Conservation (phyloP, 75 land plant genomes). For the Cunninghamia lanceolata region DNA sequence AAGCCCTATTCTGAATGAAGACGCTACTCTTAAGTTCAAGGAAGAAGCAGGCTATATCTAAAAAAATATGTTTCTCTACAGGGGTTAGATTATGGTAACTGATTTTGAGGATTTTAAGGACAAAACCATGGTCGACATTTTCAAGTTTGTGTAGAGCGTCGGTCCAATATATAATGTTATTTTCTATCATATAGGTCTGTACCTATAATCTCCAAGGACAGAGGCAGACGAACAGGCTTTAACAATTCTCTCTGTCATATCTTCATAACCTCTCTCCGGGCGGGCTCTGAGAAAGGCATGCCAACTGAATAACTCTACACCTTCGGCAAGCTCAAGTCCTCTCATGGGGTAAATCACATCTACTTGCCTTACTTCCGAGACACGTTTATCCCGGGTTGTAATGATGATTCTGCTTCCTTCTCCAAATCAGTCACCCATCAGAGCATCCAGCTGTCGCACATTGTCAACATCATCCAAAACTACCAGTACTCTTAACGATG, state of each 20-base stretch:
- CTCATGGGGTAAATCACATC: neutral
- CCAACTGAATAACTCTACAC: neutral
- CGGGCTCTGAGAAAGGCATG: too few relatives aligned
- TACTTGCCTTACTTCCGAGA: neutral
- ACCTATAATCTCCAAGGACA: neutral
- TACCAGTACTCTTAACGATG: slow-evolving; percentile 7
- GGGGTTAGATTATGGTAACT: too few relatives aligned
- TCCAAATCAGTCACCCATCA: too few relatives aligned
- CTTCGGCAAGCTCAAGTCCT: neutral
- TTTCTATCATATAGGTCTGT: neutral
- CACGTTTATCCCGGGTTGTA: neutral
- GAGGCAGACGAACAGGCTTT: neutral
- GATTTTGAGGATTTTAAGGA: neutral
- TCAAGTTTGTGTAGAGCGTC: neutral
- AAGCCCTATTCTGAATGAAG: neutral
- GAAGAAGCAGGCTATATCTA: neutral
- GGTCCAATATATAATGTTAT: neutral
- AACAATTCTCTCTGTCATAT: too few relatives aligned
- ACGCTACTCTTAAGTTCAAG: neutral
- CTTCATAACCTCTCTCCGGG: too few relatives aligned
- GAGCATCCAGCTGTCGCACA: too few relatives aligned
- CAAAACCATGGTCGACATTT: neutral
- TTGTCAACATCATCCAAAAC: slow-evolving; percentile 15
- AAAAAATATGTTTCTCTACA: neutral
- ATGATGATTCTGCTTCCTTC: too few relatives aligned